Evolutionary conservation across 345 rosid species (phyloP), one percentile per base, ranked within the genome.

Genomic region (Brassica incana): DNA sequence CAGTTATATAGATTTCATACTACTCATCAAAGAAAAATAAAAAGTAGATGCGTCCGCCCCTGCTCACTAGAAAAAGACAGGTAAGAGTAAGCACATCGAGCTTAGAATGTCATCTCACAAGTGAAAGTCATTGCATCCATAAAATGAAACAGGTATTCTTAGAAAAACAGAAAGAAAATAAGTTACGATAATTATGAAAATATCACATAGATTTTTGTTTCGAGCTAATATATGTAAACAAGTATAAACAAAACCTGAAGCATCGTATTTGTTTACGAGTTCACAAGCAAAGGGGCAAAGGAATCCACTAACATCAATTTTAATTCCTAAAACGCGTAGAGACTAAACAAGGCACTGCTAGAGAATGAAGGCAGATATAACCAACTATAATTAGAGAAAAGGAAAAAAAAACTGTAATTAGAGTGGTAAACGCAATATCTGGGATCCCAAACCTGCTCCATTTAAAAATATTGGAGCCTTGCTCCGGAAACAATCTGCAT

Each of bases 401-500:
- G 23, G 1, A 20, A 20, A 18, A 18, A 20, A 20, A 20, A 20
- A 20, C 23, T 20, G 23, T 20, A 20, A 36, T 3, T 18, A 66
- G 3, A 66, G 29, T 8, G 52, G 70, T 0, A 9, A 9, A 36
- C 70, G 43, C 7, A 66, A 36, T 8, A 1, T 66, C 50, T 36
- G 12, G 30, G 7, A 36, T 66, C 29, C 52, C 10, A 66, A 18
- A 18, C 4, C 23, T 11, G 11, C 6, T 15, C 50, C 70, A 4
- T 8, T 16, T 40, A 23, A 66, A 66, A 15, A 16, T 3, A 11
- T 9, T 66, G n/a, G 29, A 66, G 12, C 29, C 43, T 14, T 12
- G 56, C 56, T 48, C 16, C 11, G 35, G n/a, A 40, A 18, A 40
- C 38, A 68, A 68, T n/a, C 60, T 7, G 72, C 72, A 68, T 68